Percentiles rank a stretch among this genome's conserved stretches.
Conservation (phyloP, 768 basidiomycete genomes). For the Dacryopinax primogenitus region DNA sequence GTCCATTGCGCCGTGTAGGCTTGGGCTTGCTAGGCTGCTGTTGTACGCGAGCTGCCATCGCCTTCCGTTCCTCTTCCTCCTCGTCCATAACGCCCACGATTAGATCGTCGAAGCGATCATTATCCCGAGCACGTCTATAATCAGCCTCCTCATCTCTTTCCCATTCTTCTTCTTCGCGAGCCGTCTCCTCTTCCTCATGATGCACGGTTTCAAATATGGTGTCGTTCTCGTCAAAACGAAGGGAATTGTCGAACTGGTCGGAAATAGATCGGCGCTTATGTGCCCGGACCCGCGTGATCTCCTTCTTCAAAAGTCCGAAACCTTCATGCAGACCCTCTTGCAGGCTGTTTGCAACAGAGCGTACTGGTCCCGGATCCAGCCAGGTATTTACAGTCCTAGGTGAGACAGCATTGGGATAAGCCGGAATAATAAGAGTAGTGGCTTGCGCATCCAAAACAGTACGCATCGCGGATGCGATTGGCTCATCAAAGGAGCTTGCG, state of each 20-base stretch:
- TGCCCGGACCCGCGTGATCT: constrained; percentile 21
- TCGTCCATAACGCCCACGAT: constrained; percentile 27
- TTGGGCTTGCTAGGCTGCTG: constrained; percentile 2
- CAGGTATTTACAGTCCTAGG: constrained; percentile 12
- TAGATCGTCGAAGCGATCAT: constrained; percentile 26
- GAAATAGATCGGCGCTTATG: constrained; percentile 11
- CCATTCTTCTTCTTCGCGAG: constrained; percentile 20
- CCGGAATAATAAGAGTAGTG: constrained; percentile 46
- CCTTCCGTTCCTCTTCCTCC: constrained; percentile 22
- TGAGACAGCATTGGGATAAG: constrained; percentile 58
- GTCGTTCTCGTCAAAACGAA: constrained; percentile 24
- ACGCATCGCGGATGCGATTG: constrained; percentile 58
- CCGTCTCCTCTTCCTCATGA: constrained; percentile 7
- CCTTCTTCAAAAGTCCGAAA: constrained; percentile 19
- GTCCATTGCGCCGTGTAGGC: neutral
- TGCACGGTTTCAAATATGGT: constrained; percentile 18
- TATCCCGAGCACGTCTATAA: constrained; percentile 24
- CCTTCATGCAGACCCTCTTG: constrained; percentile 21
- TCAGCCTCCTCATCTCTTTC: constrained; percentile 24
- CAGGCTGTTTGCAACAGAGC: constrained; percentile 10
- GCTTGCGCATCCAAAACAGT: constrained; percentile 42
- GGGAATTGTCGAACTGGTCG: constrained; percentile 6
- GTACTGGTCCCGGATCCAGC: constrained; percentile 20
- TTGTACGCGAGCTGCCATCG: neutral
- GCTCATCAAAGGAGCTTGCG: constrained; percentile 54